phyloP scores from a whole-genome alignment of 2,329 filamentous ascomycete genomes.

The Phaeosphaeriaceae sp. region DNA sequence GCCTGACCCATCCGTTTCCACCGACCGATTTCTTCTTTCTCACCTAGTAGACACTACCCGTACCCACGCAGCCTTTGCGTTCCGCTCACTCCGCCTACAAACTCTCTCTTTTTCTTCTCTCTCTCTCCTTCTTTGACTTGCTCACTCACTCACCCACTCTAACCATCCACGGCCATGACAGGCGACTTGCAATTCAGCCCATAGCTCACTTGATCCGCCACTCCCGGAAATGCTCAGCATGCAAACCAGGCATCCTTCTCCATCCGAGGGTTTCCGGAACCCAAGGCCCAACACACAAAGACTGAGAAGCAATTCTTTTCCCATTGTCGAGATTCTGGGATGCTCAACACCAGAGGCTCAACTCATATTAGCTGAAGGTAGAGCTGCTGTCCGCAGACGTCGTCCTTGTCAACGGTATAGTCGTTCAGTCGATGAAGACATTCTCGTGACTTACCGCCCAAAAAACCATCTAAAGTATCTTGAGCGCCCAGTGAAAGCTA shows the following conservation, averaged over 20 bases:
- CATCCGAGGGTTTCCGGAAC: constrained; percentile 20
- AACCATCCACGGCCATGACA: constrained; percentile 32
- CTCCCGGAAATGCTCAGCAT: constrained; percentile 28
- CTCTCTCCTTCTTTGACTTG: constrained; percentile 4
- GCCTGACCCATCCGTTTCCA: constrained; percentile 32
- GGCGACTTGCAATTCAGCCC: neutral
- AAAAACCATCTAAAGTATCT: constrained; percentile 43
- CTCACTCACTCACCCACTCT: constrained; percentile 21
- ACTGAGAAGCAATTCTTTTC: constrained; percentile 45
- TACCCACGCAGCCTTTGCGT: constrained; percentile 23
- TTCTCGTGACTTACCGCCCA: constrained; percentile 31
- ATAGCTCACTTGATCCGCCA: constrained; percentile 6
- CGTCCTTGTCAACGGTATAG: constrained; percentile 29
- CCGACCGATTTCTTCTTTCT: constrained; percentile 29
- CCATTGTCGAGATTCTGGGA: constrained; percentile 42
- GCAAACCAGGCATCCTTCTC: constrained; percentile 35
- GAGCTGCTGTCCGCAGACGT: constrained; percentile 42
- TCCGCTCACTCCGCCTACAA: constrained; percentile 11
- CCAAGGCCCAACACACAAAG: constrained; percentile 32
- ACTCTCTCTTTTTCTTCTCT: neutral
- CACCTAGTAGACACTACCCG: too few species aligned
- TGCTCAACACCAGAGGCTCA: constrained; percentile 46
- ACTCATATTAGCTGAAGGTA: constrained; percentile 44
- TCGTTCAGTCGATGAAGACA: constrained; percentile 26
- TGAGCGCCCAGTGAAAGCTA: constrained; percentile 12